phyloP scores from a whole-genome alignment of 2,329 filamentous ascomycete species.

The Colletotrichum brevisporum region DNA sequence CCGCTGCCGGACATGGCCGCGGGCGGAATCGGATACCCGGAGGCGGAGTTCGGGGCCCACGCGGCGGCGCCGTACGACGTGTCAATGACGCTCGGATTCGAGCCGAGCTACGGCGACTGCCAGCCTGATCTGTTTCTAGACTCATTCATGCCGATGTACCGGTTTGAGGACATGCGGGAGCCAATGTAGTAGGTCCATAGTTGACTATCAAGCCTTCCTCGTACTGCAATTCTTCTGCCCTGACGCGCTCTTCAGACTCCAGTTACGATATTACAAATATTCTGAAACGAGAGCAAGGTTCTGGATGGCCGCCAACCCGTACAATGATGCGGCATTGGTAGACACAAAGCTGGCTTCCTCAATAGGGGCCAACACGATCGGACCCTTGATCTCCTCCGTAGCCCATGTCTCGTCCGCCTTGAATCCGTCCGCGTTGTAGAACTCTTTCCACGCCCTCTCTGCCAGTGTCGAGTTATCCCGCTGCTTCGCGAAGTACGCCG shows the following conservation, averaged over 20 bases:
- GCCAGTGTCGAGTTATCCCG: not conserved
- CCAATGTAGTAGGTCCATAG: not conserved
- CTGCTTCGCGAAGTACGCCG: not conserved
- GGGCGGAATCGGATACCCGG: constrained; percentile 1
- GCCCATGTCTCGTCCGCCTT: not conserved
- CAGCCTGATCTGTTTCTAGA: constrained; percentile 31
- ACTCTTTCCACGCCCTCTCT: not conserved
- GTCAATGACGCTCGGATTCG: constrained; percentile 30
- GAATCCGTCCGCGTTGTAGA: not conserved
- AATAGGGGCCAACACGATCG: not conserved
- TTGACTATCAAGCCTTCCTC: not conserved
- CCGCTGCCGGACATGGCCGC: constrained; percentile 2
- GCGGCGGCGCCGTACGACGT: constrained; percentile 18
- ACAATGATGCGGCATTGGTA: not conserved
- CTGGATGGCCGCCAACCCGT: not conserved
- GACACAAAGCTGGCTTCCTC: not conserved
- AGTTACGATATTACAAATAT: not conserved
- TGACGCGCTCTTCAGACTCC: too few species aligned
- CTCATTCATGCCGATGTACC: constrained; percentile 27
- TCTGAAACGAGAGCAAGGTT: not conserved
- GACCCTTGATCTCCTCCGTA: not conserved
- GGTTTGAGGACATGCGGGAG: not conserved
- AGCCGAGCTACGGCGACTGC: constrained; percentile 30
- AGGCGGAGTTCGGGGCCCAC: not conserved
- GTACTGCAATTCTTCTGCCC: too few species aligned